Evolutionary conservation across 2,329 filamentous ascomycete species (phyloP), one percentile per base, ranked within the genome.

Genomic region (Xylaria hypoxylon): DNA sequence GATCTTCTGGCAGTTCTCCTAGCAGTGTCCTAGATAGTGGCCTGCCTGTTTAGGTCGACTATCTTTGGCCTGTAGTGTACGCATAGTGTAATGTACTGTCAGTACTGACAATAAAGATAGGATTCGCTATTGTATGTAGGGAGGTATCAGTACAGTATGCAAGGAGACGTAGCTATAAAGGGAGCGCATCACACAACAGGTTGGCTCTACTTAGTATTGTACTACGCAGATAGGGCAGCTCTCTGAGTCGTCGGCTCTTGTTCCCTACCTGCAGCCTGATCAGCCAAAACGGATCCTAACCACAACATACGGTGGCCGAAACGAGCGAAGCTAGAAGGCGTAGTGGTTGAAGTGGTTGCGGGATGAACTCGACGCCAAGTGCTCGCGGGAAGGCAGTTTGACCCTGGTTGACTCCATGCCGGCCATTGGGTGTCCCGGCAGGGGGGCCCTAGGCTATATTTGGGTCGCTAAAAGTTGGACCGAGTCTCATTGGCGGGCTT

Each of bases 371-470:
- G n/a, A 35, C 59, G 51, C 45, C 44, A 50, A 44, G 42, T 13
- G 28, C 40, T 28, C 33, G 10, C 35, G 47, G 40, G 48, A 53
- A 55, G 53, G 58, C 44, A 66, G 59, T 38, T 59, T 44, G 33
- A 24, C 57, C 64, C 55, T 64, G 65, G 44, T 8, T 13, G 2
- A 5, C 38, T 17, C 62, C 7, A 19, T 15, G 45, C 42, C 38
- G 47, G 31, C 51, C 26, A 65, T 68, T 69, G 64, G 67, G 35
- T 33, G 13, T 59, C 28, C 59, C 19, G 38, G 19, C 33, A 42
- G 48, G 19, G 48, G 47, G 48, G 17, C 3, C 33, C 66, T 15
- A 35, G 60, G 61, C 70, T 71, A 71, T 72, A 69, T 65, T 70
- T 67, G 71, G 66, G 56, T 38, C 26, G 24, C 55, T 65, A 66